phyloP scores from a whole-genome alignment of 306 rosid genomes.

The Heteromeles arbutifolia region DNA sequence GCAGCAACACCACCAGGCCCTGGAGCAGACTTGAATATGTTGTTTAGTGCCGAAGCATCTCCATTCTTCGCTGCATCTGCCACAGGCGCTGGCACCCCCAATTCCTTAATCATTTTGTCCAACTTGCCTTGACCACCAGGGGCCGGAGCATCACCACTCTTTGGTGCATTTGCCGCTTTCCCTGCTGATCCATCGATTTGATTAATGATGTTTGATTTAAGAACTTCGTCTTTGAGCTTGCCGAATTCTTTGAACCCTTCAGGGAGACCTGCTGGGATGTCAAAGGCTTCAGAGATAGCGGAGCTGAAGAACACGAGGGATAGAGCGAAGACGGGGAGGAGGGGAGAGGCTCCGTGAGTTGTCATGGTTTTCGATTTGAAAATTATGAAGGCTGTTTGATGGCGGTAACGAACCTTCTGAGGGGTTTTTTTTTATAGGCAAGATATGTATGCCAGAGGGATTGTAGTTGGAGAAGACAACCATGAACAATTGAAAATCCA shows the following conservation, averaged over 20 bases:
- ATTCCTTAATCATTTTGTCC: neutral
- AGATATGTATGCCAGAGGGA: neutral
- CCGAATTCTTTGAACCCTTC: neutral
- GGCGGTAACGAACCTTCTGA: neutral
- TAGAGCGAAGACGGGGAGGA: neutral
- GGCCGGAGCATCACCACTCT: neutral
- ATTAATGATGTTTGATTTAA: neutral
- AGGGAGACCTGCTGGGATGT: neutral
- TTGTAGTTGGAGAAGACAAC: neutral
- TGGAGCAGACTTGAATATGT: neutral
- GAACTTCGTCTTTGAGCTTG: neutral
- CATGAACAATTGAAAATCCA: neutral
- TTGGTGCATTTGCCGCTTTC: neutral
- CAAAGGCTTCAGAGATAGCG: neutral
- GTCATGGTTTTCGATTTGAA: neutral
- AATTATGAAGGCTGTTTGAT: neutral
- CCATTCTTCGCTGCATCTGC: neutral
- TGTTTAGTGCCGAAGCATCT: neutral
- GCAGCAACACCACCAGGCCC: neutral
- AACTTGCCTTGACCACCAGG: neutral
- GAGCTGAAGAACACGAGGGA: neutral
- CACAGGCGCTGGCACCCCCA: neutral
- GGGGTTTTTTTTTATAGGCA: neutral
- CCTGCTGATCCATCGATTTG: neutral
- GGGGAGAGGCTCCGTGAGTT: neutral